Conservation (phyloP, 2,329 filamentous ascomycete genomes). For the Colletotrichum tabaci region DNA sequence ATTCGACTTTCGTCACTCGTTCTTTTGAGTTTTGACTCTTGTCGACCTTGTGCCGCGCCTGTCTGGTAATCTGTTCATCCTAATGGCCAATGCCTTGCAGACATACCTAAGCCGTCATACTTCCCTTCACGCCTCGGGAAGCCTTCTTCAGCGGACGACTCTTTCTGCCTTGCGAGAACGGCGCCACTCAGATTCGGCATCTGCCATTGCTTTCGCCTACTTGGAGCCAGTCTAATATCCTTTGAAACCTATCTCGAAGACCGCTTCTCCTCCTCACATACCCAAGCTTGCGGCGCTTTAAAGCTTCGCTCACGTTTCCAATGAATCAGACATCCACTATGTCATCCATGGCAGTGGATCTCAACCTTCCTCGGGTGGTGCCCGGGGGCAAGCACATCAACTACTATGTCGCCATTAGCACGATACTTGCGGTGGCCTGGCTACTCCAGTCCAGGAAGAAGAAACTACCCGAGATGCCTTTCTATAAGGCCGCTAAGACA, state of each 20-base stretch:
- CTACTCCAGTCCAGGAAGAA: constrained; percentile 54
- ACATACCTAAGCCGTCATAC: constrained; percentile 27
- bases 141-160: constrained; percentile 20
- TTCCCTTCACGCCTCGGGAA: constrained; percentile 29
- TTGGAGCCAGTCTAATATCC: constrained; percentile 18
- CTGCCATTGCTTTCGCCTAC: background rate
- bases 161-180: constrained; percentile 12
- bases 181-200: background rate
- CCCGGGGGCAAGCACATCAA: constrained; percentile 51
- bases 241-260: constrained; percentile 24
- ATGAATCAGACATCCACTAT: constrained; percentile 43
- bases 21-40: constrained; percentile 3
- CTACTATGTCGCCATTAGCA: constrained; percentile 59
- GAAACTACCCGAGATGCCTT: constrained; percentile 56
- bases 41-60: constrained; percentile 5
- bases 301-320: background rate
- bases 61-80: constrained; percentile 21
- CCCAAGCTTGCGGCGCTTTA: background rate
- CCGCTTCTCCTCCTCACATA: background rate
- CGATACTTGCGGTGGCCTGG: constrained; percentile 56
- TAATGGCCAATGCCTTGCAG: constrained; percentile 37
- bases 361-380: constrained; percentile 48
- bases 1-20: constrained; percentile 3
- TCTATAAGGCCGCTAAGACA: constrained; percentile 63
- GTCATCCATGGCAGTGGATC: constrained; percentile 44